These are phyloP conservation scores for Pyricularia sp. DNA, from an alignment of 2,329 filamentous ascomycete genomes.

Conservation along the genomic window DNA sequence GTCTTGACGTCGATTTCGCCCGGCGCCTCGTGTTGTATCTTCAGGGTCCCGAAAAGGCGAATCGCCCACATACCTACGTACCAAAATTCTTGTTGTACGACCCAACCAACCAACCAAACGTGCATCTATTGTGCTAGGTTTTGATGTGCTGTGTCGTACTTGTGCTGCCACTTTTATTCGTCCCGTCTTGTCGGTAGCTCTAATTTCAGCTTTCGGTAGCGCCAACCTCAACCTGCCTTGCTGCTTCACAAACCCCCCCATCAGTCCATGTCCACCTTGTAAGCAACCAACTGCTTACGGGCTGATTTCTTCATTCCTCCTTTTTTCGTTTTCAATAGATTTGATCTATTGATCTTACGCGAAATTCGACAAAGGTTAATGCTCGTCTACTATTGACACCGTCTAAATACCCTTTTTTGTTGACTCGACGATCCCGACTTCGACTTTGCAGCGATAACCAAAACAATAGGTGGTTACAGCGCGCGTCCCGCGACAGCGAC, in stretches of 20 bases:
- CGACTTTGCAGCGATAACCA: background rate
- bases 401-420: background rate
- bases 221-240: background rate
- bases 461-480: background rate
- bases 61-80: background rate
- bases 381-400: background rate
- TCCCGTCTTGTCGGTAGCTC: background rate
- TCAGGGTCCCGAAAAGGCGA: background rate
- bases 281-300: background rate
- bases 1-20: background rate
- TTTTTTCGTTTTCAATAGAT: background rate
- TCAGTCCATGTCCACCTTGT: background rate
- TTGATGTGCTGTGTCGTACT: background rate
- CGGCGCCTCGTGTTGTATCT: background rate
- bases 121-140: background rate
- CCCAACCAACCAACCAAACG: background rate
- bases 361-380: background rate
- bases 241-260: background rate
- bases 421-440: background rate
- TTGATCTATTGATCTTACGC: background rate
- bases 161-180: background rate
- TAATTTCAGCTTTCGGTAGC: background rate
- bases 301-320: background rate
- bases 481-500: background rate
- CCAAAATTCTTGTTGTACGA: background rate